Evolutionary conservation across 139 green algal species (phyloP).

Genomic region (Closterium sp.): DNA sequence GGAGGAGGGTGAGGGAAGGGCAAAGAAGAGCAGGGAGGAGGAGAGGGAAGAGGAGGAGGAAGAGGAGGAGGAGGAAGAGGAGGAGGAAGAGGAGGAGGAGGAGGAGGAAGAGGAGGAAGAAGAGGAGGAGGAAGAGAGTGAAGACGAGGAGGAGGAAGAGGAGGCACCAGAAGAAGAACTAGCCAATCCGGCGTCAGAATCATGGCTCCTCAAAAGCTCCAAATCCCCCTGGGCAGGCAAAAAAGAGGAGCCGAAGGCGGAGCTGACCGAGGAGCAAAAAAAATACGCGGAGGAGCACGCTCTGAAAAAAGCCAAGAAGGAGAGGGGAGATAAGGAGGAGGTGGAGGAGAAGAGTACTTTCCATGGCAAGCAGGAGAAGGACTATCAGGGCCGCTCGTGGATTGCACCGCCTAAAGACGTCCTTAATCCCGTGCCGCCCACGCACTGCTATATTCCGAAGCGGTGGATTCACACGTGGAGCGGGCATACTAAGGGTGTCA

Average conservation of each 20-base stretch:
- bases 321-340: constrained; percentile 53
- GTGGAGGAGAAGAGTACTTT: constrained; percentile 66
- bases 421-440: constrained; percentile 20
- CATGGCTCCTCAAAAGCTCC: constrained; percentile 26
- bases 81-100: background rate
- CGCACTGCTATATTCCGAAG: constrained; percentile 90
- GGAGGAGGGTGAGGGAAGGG: background rate
- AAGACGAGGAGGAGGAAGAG: background rate
- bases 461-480: constrained; percentile 85
- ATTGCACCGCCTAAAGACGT: constrained; percentile 66
- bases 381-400: constrained; percentile 80
- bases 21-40: background rate
- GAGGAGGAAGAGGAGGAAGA: background rate
- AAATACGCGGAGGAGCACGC: constrained; percentile 73
- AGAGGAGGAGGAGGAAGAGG: background rate
- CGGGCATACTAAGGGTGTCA: constrained; percentile 91
- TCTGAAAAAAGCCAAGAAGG: constrained; percentile 60
- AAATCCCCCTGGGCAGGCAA: constrained; percentile 47
- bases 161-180: background rate
- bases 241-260: constrained; percentile 27
- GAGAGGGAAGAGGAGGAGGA: background rate
- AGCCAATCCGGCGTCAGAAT: constrained; percentile 31
- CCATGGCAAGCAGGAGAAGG: constrained; percentile 73
- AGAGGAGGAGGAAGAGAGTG: background rate
- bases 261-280: constrained; percentile 79